Evolutionary conservation across 257 asterid species (phyloP), one percentile per base, ranked within the genome.

Genomic region (Solanum pinnatisectum): DNA sequence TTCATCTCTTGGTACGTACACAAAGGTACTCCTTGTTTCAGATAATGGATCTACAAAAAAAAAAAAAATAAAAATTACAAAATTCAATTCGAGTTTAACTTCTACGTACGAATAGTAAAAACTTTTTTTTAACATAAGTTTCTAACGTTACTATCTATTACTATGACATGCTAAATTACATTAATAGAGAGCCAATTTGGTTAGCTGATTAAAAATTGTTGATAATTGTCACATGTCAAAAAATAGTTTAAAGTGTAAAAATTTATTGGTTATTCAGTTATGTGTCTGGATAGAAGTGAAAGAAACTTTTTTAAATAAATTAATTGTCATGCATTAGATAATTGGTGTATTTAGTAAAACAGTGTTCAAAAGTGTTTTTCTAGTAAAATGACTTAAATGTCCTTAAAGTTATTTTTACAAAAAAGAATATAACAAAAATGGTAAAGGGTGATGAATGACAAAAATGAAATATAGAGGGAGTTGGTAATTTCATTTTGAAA

Each of bases 1-100:
- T 78, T 96, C 98, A 84, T 94, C 98, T 84, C 98, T 92, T 20
- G 98, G 98, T 56, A 95, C 95, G 59, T 95, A 95, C 4, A 91
- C 36, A 23, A 0, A 1, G 5, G 3, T 0, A 56, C 87, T 56
- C 87, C 94, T 92, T 0, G 95, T 30, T 91, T 94, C 98, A 0
- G 95, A 92, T 67, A 86, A 82, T 25, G 95, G 94, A 90, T 95
- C 98, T 93, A 87, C 79, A 71, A 2, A 12, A 70, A 25, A n/a
- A n/a, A n/a, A n/a, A n/a, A n/a, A n/a, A n/a, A n/a, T n/a, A n/a
- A n/a, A 27, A 68, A 30, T 1, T 67, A 25, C 20, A 12, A 67
- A 32, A 71, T 7, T 32, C 13, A 16, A 32, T 68, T 37, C 8
- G 8, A 84, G 4, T 84, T 56, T 59, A 35, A 32, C 13, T 71